Percentiles rank a stretch among this genome's conserved stretches.
Conservation (phyloP, 306 rosid genomes). For the Ormosia semicastrata region DNA sequence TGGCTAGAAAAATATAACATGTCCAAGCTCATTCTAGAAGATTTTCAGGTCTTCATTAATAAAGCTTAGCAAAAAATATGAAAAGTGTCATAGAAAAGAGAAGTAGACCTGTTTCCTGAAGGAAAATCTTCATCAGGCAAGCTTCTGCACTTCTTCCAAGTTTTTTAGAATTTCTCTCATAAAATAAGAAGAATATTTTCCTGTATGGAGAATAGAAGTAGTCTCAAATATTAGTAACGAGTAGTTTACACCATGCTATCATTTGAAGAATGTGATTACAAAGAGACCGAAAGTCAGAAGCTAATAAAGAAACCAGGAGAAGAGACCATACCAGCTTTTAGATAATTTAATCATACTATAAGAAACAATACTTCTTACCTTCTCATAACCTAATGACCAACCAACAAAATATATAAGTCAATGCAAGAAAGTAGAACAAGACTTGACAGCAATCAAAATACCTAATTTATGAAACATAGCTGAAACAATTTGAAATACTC, state of each 20-base stretch:
- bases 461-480: slow-evolving; percentile 79
- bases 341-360: neutral
- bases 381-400: neutral
- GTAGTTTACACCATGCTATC: neutral
- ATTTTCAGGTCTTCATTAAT: neutral
- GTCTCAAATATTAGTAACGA: neutral
- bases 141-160: slow-evolving; percentile 74
- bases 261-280: neutral
- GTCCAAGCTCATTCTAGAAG: neutral
- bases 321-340: neutral
- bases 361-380: neutral
- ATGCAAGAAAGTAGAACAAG: neutral
- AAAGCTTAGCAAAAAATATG: neutral
- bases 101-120: slow-evolving; percentile 71
- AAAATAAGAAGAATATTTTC: slow-evolving; percentile 58
- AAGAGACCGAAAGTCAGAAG: neutral
- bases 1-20: neutral
- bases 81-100: neutral
- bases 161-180: slow-evolving; percentile 62
- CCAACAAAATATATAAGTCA: neutral
- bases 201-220: slow-evolving; percentile 39
- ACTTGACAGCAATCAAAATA: slow-evolving; percentile 26
- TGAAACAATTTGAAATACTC: slow-evolving; percentile 69
- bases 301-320: slow-evolving; percentile 12
- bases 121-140: slow-evolving; percentile 83